Evolutionary conservation across 768 basidiomycete genomes (phyloP).

Genomic region (Cubamyces sp.): DNA sequence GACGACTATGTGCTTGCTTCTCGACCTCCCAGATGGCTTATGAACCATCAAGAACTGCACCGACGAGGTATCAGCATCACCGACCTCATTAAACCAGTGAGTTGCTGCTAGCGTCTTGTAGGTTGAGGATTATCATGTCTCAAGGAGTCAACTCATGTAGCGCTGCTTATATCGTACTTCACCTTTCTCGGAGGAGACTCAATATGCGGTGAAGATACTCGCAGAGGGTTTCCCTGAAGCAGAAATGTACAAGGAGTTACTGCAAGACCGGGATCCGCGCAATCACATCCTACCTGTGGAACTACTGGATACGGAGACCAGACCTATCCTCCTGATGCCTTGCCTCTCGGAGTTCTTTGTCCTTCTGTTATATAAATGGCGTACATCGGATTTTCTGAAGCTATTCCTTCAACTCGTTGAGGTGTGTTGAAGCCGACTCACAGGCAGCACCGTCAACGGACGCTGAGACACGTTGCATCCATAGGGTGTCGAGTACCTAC

Average conservation of each 20-base stretch:
- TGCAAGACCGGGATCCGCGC: neutral
- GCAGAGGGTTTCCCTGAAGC: neutral
- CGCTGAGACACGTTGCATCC: no score
- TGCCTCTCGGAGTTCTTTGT: neutral
- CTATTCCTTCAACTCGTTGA: neutral
- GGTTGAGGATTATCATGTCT: no score
- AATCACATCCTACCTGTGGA: constrained; percentile 3
- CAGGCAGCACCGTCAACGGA: no score
- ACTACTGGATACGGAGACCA: neutral
- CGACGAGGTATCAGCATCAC: no score
- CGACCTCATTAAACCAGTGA: no score
- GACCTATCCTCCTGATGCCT: constrained; percentile 1
- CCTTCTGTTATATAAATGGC: neutral
- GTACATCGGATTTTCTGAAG: neutral
- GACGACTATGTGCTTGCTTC: neutral
- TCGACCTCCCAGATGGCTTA: neutral
- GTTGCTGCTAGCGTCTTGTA: neutral
- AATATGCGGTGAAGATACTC: neutral
- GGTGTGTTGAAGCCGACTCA: neutral
- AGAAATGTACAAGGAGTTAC: neutral
- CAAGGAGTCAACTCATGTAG: neutral
- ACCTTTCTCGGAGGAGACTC: neutral
- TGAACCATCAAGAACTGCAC: no score
- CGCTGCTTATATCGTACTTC: neutral
- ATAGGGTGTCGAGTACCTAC: constrained; percentile 7